A percentile compares a stretch with the other conserved stretches of the same genome.
These are phyloP conservation scores for Pterula multifida DNA, from an alignment of 1,284 basidiomycete genomes.

Conservation along the genomic window DNA sequence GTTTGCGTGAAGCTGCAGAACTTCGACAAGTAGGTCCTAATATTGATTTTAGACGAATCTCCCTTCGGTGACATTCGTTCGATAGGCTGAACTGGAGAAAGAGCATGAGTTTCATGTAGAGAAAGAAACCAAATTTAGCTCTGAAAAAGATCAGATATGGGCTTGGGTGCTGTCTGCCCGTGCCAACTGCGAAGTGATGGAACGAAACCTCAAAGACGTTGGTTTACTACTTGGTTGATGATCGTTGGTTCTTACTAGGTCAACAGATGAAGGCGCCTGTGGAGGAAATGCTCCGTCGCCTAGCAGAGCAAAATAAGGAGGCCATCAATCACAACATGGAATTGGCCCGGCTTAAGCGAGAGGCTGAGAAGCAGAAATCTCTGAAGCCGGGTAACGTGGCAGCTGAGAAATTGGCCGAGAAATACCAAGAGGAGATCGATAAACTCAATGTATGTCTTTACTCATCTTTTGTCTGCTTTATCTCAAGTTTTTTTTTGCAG, in stretches of 20 bases:
- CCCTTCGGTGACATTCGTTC: too few relatives aligned
- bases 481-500: slow-evolving; percentile 56
- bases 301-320: not conserved
- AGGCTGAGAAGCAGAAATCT: slow-evolving; percentile 20
- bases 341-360: too few relatives aligned
- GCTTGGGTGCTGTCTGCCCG: not conserved
- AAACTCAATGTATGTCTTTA: slow-evolving; percentile 12
- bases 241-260: not conserved
- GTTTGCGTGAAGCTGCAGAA: not conserved
- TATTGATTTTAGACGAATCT: too few relatives aligned
- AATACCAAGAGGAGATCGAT: slow-evolving; percentile 1
- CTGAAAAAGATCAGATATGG: not conserved
- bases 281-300: not conserved
- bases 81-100: slow-evolving; percentile 25
- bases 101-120: slow-evolving; percentile 14
- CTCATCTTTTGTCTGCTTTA: not conserved
- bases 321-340: too few relatives aligned
- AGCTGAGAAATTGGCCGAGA: not conserved
- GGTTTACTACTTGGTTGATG: not conserved
- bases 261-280: not conserved
- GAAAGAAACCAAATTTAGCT: not conserved
- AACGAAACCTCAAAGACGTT: not conserved
- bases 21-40: not conserved
- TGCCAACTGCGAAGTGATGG: not conserved
- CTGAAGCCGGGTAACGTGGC: not conserved